A percentile compares a stretch with the other conserved stretches of the same genome.
Conservation (phyloP, 148 eudicot species). For the Rhododendron vialii region DNA sequence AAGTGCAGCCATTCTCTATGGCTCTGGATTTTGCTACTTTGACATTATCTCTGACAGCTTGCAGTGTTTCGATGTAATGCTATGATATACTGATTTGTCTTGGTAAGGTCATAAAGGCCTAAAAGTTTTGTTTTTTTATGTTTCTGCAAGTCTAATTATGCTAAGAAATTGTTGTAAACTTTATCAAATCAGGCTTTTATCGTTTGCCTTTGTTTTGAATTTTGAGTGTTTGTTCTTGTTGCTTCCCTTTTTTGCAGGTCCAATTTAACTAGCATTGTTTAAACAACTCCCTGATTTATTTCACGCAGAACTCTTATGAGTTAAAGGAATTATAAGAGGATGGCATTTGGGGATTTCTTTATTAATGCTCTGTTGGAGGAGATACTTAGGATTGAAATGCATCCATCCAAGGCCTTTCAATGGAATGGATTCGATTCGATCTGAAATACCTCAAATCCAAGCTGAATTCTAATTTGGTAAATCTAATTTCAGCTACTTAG, state of each 20-base stretch:
- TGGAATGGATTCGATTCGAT: no score
- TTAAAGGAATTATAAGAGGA: background rate
- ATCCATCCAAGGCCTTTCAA: no score
- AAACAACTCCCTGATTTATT: background rate
- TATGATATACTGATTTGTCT: background rate
- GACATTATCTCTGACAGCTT: background rate
- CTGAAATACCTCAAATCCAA: no score
- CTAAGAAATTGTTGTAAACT: background rate
- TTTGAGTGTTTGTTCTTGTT: background rate
- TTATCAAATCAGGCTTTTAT: background rate
- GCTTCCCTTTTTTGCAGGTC: background rate
- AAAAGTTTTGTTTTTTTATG: slow-evolving; percentile 3
- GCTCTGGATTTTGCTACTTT: background rate
- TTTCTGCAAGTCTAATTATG: background rate
- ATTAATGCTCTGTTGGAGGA: background rate
- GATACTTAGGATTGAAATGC: no score
- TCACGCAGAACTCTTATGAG: background rate
- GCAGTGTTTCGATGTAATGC: background rate
- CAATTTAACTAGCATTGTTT: background rate
- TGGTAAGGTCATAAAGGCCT: background rate
- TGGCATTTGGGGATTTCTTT: background rate
- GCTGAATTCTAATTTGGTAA: no score
- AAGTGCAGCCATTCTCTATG: background rate
- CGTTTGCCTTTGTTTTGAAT: background rate
- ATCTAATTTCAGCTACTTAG: no score